These are phyloP conservation scores for Boletus reticulatus DNA, from an alignment of 768 basidiomycete species.

Conservation along the genomic window DNA sequence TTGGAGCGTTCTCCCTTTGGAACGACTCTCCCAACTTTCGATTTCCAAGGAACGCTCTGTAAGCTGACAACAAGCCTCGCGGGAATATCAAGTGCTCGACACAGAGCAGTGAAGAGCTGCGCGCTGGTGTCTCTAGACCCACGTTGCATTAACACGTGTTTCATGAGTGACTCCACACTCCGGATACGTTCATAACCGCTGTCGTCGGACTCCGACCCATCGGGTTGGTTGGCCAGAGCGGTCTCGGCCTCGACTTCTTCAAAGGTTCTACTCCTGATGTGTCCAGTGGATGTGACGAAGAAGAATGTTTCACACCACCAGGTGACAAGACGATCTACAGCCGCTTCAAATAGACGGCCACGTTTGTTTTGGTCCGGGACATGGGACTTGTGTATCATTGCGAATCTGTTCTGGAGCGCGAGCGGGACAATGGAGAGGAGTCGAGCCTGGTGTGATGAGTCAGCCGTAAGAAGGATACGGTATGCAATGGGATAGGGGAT, in stretches of 20 bases:
- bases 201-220: slow-evolving; percentile 41
- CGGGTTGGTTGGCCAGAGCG: slow-evolving; percentile 26
- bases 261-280: slow-evolving; percentile 74
- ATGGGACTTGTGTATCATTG: slow-evolving; percentile 74
- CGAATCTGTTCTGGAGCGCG: slow-evolving; percentile 75
- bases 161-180: slow-evolving; percentile 87
- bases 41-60: slow-evolving; percentile 91
- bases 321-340: slow-evolving; percentile 64
- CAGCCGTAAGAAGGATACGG: background rate
- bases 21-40: slow-evolving; percentile 51
- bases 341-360: slow-evolving; percentile 84
- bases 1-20: slow-evolving; percentile 39
- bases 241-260: slow-evolving; percentile 58
- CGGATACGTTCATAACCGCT: slow-evolving; percentile 65
- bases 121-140: slow-evolving; percentile 87
- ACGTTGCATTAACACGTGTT: slow-evolving; percentile 76
- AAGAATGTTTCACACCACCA: slow-evolving; percentile 88
- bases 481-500: background rate
- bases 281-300: slow-evolving; percentile 57
- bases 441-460: slow-evolving; percentile 59
- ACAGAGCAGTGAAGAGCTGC: slow-evolving; percentile 88
- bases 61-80: slow-evolving; percentile 86
- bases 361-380: slow-evolving; percentile 79
- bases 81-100: slow-evolving; percentile 83
- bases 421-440: slow-evolving; percentile 86